Conservation (phyloP, 208 protist species). For the Naegleria fowleri region DNA sequence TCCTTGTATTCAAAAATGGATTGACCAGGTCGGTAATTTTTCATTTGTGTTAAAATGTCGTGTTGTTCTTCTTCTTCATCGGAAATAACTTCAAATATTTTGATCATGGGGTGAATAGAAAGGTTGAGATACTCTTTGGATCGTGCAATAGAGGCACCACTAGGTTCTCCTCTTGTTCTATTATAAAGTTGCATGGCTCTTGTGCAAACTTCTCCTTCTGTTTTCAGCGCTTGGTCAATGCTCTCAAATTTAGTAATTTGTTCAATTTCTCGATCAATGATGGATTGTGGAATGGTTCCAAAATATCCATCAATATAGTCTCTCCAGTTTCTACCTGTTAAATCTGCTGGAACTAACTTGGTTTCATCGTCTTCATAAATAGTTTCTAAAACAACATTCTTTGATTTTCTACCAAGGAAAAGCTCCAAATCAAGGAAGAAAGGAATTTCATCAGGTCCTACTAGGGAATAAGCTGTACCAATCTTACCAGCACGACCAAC, state of each 20-base stretch:
- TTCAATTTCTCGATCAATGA: constrained; percentile 11
- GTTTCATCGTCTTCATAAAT: neutral
- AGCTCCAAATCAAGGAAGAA: constrained; percentile 57
- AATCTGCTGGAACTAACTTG: neutral
- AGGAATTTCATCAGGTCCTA: constrained; percentile 90
- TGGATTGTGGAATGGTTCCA: neutral
- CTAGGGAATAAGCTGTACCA: constrained; percentile 87
- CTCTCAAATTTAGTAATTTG: neutral
- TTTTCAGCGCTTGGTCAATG: neutral
- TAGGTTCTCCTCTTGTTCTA: neutral
- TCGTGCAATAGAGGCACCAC: neutral
- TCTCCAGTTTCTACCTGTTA: neutral
- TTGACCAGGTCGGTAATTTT: neutral
- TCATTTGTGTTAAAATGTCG: neutral
- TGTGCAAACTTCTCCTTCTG: neutral
- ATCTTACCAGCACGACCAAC: constrained; percentile 93
- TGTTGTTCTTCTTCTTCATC: neutral
- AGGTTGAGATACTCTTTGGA: neutral
- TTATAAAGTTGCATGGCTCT: neutral
- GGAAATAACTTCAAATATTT: neutral
- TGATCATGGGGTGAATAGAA: constrained; percentile 9
- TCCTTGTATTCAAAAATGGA: constrained; percentile 20
- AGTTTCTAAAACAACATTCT: neutral
- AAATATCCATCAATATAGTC: neutral
- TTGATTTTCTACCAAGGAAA: neutral